Evolutionary conservation across 192 early-diverging fungal genomes (phyloP).

Genomic region (Rhizophagus sp.): DNA sequence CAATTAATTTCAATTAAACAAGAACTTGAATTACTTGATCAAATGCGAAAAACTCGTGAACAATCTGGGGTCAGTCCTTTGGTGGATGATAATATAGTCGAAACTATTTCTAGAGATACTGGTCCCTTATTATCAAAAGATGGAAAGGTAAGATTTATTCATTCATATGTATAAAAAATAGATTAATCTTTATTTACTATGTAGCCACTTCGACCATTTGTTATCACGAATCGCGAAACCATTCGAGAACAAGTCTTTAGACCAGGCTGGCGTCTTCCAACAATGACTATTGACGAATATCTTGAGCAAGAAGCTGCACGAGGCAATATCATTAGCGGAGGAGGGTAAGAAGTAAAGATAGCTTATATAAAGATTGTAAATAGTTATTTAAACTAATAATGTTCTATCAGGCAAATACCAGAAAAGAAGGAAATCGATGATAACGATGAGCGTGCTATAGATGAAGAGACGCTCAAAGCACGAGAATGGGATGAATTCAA

Average conservation of each 20-base stretch:
- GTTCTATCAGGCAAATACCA: constrained; percentile 58
- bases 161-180: constrained; percentile 21
- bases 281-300: constrained; percentile 97
- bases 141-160: constrained; percentile 38
- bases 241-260: constrained; percentile 82
- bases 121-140: constrained; percentile 55
- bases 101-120: constrained; percentile 34
- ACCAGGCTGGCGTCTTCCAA: constrained; percentile 85
- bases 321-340: constrained; percentile 87
- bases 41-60: constrained; percentile 62
- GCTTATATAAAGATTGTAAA: not conserved
- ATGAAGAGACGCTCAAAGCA: constrained; percentile 84
- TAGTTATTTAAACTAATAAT: not conserved
- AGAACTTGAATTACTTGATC: constrained; percentile 78
- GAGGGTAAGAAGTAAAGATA: constrained; percentile 55
- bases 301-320: constrained; percentile 81
- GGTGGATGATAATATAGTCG: constrained; percentile 33
- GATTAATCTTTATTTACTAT: constrained; percentile 32
- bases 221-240: constrained; percentile 75
- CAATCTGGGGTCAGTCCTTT: constrained; percentile 26
- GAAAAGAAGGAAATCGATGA: constrained; percentile 76
- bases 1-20: constrained; percentile 68
- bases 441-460: constrained; percentile 73
- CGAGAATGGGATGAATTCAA: constrained; percentile 93
- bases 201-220: constrained; percentile 81